A percentile compares a stretch with the other conserved stretches of the same genome.
Evolutionary conservation across 371 early-diverging fungal species (phyloP).

Genomic region (Mucor circinelloides): DNA sequence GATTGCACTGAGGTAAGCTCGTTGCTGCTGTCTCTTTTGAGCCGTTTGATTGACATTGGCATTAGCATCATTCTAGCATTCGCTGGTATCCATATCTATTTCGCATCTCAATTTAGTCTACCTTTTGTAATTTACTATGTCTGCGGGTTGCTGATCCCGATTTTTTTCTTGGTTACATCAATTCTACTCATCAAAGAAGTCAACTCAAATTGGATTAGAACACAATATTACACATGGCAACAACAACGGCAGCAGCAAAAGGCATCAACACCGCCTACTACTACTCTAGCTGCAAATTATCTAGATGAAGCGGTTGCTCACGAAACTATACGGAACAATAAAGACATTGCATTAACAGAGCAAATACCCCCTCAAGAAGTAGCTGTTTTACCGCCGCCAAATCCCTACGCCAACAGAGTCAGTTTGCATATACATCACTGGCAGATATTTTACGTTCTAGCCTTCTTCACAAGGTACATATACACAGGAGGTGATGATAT

Average conservation of each 20-base stretch:
- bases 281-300: background rate
- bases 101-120: conserved; percentile 35
- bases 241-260: background rate
- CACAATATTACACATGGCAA: conserved; percentile 2
- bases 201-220: conserved; percentile 41
- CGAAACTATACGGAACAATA: background rate
- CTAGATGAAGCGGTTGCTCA: background rate
- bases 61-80: conserved; percentile 55
- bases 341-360: background rate
- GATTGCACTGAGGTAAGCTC: conserved; percentile 50
- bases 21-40: background rate
- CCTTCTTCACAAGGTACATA: conserved; percentile 70
- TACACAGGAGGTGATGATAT: background rate
- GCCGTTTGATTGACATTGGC: background rate
- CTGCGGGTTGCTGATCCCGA: conserved; percentile 59
- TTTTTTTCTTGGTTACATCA: conserved; percentile 43
- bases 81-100: conserved; percentile 63
- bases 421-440: conserved; percentile 82
- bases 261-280: background rate
- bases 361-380: background rate
- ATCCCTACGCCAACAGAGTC: conserved; percentile 23
- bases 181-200: conserved; percentile 48
- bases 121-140: conserved; percentile 63
- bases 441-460: conserved; percentile 85
- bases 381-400: background rate